Percentiles rank a stretch among this genome's conserved stretches.
phyloP scores from a whole-genome alignment of 2,329 filamentous ascomycete species.

The Diplocarpon mali region DNA sequence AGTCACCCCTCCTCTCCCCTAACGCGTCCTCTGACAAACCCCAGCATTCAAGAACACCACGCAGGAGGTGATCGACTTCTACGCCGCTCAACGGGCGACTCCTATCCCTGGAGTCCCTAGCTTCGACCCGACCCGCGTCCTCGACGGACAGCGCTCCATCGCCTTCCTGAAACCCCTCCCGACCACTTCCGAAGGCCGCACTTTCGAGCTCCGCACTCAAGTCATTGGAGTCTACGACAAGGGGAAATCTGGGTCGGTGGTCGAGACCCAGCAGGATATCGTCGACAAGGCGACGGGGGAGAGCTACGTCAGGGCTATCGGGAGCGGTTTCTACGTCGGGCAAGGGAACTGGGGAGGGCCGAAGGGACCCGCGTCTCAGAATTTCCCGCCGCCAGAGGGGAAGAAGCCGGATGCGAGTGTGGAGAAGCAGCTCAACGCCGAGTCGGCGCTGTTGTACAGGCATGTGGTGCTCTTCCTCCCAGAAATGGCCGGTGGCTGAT shows the following conservation, averaged over 20 bases:
- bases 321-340: slow-evolving; percentile 55
- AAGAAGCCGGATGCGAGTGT: slow-evolving; percentile 60
- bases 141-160: slow-evolving; percentile 59
- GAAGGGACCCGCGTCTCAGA: slow-evolving; percentile 72
- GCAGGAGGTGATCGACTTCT: slow-evolving; percentile 61
- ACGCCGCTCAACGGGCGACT: slow-evolving; percentile 40
- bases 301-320: slow-evolving; percentile 47
- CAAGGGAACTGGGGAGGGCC: slow-evolving; percentile 77
- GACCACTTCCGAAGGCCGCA: slow-evolving; percentile 45
- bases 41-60: slow-evolving; percentile 55
- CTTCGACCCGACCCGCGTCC: slow-evolving; percentile 49
- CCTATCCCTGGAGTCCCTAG: slow-evolving; percentile 55
- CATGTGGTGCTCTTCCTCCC: slow-evolving; percentile 21
- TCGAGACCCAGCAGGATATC: slow-evolving; percentile 54
- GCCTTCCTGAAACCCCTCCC: slow-evolving; percentile 54
- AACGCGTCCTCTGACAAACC: slow-evolving; percentile 9
- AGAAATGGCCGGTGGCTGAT: neutral
- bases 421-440: slow-evolving; percentile 56
- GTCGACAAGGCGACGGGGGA: slow-evolving; percentile 51
- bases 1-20: slow-evolving; percentile 2
- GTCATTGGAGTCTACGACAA: slow-evolving; percentile 65
- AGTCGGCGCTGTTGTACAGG: slow-evolving; percentile 67
- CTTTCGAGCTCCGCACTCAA: slow-evolving; percentile 52
- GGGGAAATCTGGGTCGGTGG: slow-evolving; percentile 56
- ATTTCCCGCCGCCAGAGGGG: slow-evolving; percentile 65